These are phyloP conservation scores for Kluyveromyces wickerhamii DNA, from an alignment of 805 yeast species.

Conservation along the genomic window DNA sequence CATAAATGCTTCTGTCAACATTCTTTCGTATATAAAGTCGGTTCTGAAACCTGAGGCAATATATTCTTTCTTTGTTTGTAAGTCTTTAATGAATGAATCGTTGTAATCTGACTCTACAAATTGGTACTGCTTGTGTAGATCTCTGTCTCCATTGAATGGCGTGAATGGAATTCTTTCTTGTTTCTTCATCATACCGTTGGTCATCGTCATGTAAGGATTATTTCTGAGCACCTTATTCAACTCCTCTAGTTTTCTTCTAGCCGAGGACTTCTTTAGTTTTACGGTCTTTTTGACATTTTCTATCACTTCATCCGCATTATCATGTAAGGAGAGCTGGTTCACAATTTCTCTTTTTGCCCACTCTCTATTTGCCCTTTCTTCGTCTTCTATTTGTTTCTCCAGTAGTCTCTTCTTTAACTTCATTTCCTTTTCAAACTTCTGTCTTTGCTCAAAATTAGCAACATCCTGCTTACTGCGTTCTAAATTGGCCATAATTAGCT, in stretches of 20 bases:
- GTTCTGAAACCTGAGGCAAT: conserved; percentile 82
- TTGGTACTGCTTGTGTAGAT: conserved; percentile 43
- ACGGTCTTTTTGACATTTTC: conserved; percentile 45
- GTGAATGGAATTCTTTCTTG: conserved; percentile 63
- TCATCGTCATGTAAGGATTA: conserved; percentile 29
- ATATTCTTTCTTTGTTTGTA: conserved; percentile 52
- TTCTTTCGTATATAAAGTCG: conserved; percentile 60
- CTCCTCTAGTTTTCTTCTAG: conserved; percentile 45
- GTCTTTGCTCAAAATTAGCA: conserved; percentile 52
- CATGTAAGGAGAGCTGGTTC: conserved; percentile 39
- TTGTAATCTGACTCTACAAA: conserved; percentile 38
- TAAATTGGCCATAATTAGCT: conserved; percentile 68
- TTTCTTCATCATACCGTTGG: conserved; percentile 22
- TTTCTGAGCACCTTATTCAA: conserved; percentile 31
- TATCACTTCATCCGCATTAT: conserved; percentile 41
- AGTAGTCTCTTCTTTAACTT: conserved; percentile 40
- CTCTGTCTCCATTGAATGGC: conserved; percentile 88
- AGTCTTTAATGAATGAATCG: conserved; percentile 55
- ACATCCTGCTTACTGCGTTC: conserved; percentile 64
- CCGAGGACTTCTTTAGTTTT: conserved; percentile 51
- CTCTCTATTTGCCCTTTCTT: conserved; percentile 45
- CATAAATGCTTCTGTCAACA: conserved; percentile 80
- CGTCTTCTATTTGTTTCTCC: conserved; percentile 60
- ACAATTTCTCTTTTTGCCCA: conserved; percentile 50
- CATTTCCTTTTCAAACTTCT: conserved; percentile 63